Base-by-base conservation (phyloP, 106 monocot genomes). In the Vanilla planifolia region DNA sequence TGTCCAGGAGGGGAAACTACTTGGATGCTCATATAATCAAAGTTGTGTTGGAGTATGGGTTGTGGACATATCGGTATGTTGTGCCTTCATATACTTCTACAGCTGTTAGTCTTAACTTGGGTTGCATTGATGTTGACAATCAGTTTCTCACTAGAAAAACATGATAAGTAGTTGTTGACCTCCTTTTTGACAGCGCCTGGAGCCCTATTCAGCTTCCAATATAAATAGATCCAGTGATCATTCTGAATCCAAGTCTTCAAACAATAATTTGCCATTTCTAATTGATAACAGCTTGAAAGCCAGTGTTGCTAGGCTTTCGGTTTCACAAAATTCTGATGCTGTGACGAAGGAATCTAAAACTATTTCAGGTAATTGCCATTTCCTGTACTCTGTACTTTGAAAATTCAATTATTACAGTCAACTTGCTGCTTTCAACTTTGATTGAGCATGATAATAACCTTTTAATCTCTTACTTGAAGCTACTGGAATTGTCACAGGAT, bases 21-120 rank as follows among this genome's bases (percentile, higher is more conserved):
- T 96, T 42, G 96, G 96, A 16, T 96, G 96, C 74, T 96, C 96
- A 35, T 81, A 91, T 43, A 96, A 96, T 82, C 96, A 96, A 79
- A 96, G 96, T 67, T 90, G 90, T 81, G 96, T 96, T 61, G 96
- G 96, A 63, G 79, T 96, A 43, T 96, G 96, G 96, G 96, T 96
- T 33, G 91, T 95, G 3, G 95, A 95, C 53, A 86, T 95, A 48
- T 80, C 95, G 75, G 95, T 95, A 86, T 55, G 63, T 22, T 66
- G 36, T 45, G 30, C 46, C 4, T 73, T 60, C 14, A n/a, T 64
- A 26, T 20, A 26, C 30, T 61, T 34, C 28, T 30, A 23, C 0
- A 15, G 10, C 13, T 29, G 13, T 25, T 51, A 14, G 6, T 15
- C 27, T 42, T 25, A 11, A 4, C 26, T 61, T 61, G 26, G 15